phyloP scores from a whole-genome alignment of 345 rosid species.

The Rubroshorea leprosula region DNA sequence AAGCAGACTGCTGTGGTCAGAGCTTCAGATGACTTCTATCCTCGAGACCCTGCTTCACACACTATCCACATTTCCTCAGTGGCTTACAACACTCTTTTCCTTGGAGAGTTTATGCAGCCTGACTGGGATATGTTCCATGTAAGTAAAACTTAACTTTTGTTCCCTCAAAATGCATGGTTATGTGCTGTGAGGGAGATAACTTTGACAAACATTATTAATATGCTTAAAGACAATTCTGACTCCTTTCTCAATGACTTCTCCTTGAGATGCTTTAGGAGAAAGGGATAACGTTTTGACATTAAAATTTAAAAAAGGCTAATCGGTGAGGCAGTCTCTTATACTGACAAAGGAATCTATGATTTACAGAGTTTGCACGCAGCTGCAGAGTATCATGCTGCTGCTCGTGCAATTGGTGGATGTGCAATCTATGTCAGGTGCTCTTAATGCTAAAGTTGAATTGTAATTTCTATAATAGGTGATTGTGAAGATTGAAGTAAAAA shows the following conservation, averaged over 20 bases:
- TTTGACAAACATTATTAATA: no score
- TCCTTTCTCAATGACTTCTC: no score
- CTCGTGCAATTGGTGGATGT: slow-evolving; percentile 94
- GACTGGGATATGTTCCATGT: slow-evolving; percentile 99
- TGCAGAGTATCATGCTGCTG: slow-evolving; percentile 95
- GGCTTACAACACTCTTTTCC: slow-evolving; percentile 85
- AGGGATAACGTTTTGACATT: background rate
- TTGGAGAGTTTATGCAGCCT: slow-evolving; percentile 98
- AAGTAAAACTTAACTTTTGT: slow-evolving; percentile 51
- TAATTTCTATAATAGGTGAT: no score
- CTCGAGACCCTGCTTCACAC: slow-evolving; percentile 94
- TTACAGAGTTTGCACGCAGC: slow-evolving; percentile 92
- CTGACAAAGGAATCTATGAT: slow-evolving; percentile 11
- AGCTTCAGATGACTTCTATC: slow-evolving; percentile 95
- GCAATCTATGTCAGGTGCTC: slow-evolving; percentile 94
- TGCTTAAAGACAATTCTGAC: no score
- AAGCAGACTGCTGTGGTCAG: slow-evolving; percentile 91
- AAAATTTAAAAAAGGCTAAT: background rate
- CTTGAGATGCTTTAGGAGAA: no score
- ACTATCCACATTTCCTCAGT: slow-evolving; percentile 91
- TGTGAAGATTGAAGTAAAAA: background rate
- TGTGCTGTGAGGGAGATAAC: slow-evolving; percentile 88
- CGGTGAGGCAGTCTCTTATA: background rate
- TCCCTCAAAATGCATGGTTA: slow-evolving; percentile 98
- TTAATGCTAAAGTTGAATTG: no score